Base-by-base conservation (phyloP, 768 basidiomycete species). In the Auriscalpium vulgare region DNA sequence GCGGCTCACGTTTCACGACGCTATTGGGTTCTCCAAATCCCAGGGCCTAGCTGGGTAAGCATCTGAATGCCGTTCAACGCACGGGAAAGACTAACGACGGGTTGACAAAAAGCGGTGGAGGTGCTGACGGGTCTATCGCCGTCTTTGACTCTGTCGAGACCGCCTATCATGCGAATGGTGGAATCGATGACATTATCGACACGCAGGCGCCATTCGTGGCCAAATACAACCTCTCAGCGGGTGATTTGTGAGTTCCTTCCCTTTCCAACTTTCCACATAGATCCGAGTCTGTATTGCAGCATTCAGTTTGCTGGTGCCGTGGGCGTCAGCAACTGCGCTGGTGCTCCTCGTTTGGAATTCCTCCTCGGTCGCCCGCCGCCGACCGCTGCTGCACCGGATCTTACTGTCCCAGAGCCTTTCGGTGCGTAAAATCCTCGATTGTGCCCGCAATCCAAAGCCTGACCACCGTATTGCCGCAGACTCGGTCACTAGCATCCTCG, bases 111-210 rank as follows among this genome's bases (percentile, higher is more conserved):
- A 64, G 60, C 34, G 68, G 69, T 43, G 65, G 64, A n/a, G 70
- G 70, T 3, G 68, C 67, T 45, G 79, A 81, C 56, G 80, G 78
- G 23, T 80, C 78, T 3, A 74, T 80, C 57, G 70, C 78, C 56
- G 65, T 69, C 2, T 80, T 81, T 66, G 62, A 65, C 23, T 66
- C 70, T 9, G 70, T 73, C 38, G 80, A 80, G 62, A 66, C 72
- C 21, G 54, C 59, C 7, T 80, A 74, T 66, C 62, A 66, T 8
- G 75, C 77, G 5, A 79, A 79, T 60, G 59, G 56, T 21, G 78
- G 78, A 23, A 61, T 65, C 61, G 73, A 76, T 57, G 75, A 73
- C 11, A 72, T 76, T 51, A 67, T 77, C 48, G 69, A 68, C 4
- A 63, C 54, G 0, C 68, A 75, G 57, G 66, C 63, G 29, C 69